These are phyloP conservation scores for Elaeagnus macrophylla DNA, from an alignment of 306 rosid species.

Conservation along the genomic window DNA sequence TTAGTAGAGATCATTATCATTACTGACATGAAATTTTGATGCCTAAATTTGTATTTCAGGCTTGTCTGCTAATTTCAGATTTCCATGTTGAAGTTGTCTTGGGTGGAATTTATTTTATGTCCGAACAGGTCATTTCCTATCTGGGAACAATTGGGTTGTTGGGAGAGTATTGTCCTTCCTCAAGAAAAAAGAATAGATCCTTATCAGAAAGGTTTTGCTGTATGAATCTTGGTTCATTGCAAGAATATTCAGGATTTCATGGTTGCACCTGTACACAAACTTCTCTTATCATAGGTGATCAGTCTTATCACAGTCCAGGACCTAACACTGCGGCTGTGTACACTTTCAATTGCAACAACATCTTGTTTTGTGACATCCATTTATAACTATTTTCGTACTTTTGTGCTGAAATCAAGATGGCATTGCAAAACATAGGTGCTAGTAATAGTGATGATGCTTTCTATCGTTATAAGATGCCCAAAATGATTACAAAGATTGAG, in stretches of 20 bases:
- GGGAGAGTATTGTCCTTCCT: conserved; percentile 45
- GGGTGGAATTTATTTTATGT: conserved; percentile 57
- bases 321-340: conserved; percentile 8
- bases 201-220: conserved; percentile 27
- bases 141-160: conserved; percentile 54
- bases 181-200: conserved; percentile 42
- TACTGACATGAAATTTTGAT: too few species aligned
- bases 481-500: conserved; percentile 61
- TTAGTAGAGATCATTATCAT: too few species aligned
- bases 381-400: conserved; percentile 1
- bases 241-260: conserved; percentile 26
- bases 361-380: conserved; percentile 12
- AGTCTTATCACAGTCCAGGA: conserved; percentile 13
- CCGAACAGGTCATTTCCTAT: conserved; percentile 46
- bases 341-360: conserved; percentile 3
- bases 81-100: conserved; percentile 38
- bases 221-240: conserved; percentile 46
- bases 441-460: conserved; percentile 62
- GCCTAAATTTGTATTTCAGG: conserved; percentile 8
- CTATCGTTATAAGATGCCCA: conserved; percentile 69
- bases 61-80: conserved; percentile 29
- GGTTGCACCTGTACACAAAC: conserved; percentile 32
- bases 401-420: conserved; percentile 35
- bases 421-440: conserved; percentile 63
- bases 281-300: conserved; percentile 15